Conservation (phyloP, 257 asterid genomes). For the Linderniella brevidens region DNA sequence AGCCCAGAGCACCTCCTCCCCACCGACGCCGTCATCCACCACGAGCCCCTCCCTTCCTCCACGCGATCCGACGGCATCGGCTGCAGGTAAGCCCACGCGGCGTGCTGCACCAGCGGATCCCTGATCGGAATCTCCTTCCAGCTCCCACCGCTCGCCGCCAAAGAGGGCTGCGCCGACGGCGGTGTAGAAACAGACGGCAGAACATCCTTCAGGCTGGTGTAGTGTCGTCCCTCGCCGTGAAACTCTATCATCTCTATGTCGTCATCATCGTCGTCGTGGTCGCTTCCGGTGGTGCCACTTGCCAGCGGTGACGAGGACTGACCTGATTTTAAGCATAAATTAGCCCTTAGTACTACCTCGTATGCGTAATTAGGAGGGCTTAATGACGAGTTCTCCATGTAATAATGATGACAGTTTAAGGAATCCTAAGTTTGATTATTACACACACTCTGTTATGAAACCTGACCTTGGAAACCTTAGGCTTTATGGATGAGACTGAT, state of each 20-base stretch:
- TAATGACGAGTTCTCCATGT: no score
- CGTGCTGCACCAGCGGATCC: conserved; percentile 73
- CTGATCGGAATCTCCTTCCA: conserved; percentile 73
- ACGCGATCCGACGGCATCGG: conserved; percentile 30
- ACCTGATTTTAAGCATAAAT: no score
- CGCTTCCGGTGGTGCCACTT: no score
- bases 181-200: conserved; percentile 22
- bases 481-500: no score
- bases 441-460: no score
- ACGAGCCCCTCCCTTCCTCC: conserved; percentile 17
- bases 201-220: conserved; percentile 64
- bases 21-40: conserved; percentile 12
- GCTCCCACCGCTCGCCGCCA: conserved; percentile 28
- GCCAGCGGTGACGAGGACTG: no score
- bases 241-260: conserved; percentile 24
- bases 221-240: conserved; percentile 9
- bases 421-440: no score
- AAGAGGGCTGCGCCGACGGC: no score
- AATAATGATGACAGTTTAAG: no score
- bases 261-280: not conserved
- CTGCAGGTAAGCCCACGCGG: conserved; percentile 89
- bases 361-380: no score
- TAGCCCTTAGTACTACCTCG: no score
- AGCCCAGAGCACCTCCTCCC: conserved; percentile 19
- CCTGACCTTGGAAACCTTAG: no score